Percentiles rank a stretch among this genome's conserved stretches.
phyloP scores from a whole-genome alignment of 2,329 filamentous ascomycete genomes.

The Colletotrichum higginsianum region DNA sequence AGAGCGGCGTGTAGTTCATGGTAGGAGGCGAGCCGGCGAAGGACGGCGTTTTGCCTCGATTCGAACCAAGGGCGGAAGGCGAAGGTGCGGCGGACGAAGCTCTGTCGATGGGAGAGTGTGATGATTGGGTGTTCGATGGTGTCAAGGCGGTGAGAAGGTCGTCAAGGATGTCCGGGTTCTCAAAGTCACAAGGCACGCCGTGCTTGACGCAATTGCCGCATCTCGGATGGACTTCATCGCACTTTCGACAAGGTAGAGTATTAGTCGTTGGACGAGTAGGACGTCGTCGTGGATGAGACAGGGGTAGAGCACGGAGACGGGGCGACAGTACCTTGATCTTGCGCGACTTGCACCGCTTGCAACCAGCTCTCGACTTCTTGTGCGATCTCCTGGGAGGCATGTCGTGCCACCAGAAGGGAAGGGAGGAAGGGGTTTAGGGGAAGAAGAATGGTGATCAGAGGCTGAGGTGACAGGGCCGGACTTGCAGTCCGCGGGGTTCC shows the following conservation, averaged over 20 bases:
- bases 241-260: conserved; percentile 56
- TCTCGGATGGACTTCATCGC: conserved; percentile 75
- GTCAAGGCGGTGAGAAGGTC: conserved; percentile 56
- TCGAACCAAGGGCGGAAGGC: conserved; percentile 35
- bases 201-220: conserved; percentile 79
- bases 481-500: conserved; percentile 5
- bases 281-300: not conserved
- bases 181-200: conserved; percentile 77
- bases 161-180: conserved; percentile 64
- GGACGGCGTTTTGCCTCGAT: conserved; percentile 43
- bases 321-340: conserved; percentile 74
- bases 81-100: conserved; percentile 48
- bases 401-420: conserved; percentile 31
- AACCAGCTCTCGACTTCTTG: conserved; percentile 79
- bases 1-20: conserved; percentile 53
- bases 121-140: conserved; percentile 44
- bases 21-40: conserved; percentile 38
- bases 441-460: not conserved
- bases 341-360: conserved; percentile 75
- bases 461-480: not conserved
- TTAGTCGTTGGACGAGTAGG: not conserved
- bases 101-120: conserved; percentile 44
- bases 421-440: not conserved
- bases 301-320: conserved; percentile 15
- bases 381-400: conserved; percentile 79